Base-by-base conservation (phyloP, 176 grass and related monocot species). In the Bothriochloa decipiens region DNA sequence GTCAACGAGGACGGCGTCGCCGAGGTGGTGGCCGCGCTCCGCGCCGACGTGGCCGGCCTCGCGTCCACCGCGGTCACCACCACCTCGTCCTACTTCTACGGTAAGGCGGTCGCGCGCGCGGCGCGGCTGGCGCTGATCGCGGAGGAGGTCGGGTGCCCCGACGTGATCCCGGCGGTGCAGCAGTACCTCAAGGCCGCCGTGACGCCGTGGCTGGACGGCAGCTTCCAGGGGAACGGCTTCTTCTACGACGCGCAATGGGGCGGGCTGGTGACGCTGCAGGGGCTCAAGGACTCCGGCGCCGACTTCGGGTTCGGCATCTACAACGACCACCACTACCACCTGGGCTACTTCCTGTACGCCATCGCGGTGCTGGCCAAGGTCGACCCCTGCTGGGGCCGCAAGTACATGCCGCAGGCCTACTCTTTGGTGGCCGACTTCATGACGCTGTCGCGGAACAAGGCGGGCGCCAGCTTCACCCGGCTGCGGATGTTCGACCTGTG, bases 291-390 rank as follows among this genome's bases (percentile, higher is more conserved):
- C 75, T 65, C 93, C 1, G 93, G 93, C 78, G 96, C 85, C 0
- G 93, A 94, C 73, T 99, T 99, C 23, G 96, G 93, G 4, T 99
- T 99, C 52, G 93, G 96, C 20, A 90, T 99, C 33, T 96, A 78
- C 83, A 99, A 99, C 41, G 93, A 99, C 37, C 96, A 99, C 81
- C 96, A 99, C 82, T 99, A 99, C 91, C 96, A 99, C 72, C 55
- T 99, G 75, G 96, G 96, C 7, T 99, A 99, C 88, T 99, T 99
- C 81, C 73, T 99, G 2, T 99, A 99, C 46, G 91, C 96, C 68
- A 96, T 99, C 28, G 96, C 93, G 0, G 93, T 99, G 75, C 90
- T 99, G n/a, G 69, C 88, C 22, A 99, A 99, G 92, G n/a, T 92
- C 8, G 96, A 99, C 39, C 88, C 91, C 0, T 45, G 57, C 37